Conservation (phyloP, 345 rosid species). For the Citrus unshiu region DNA sequence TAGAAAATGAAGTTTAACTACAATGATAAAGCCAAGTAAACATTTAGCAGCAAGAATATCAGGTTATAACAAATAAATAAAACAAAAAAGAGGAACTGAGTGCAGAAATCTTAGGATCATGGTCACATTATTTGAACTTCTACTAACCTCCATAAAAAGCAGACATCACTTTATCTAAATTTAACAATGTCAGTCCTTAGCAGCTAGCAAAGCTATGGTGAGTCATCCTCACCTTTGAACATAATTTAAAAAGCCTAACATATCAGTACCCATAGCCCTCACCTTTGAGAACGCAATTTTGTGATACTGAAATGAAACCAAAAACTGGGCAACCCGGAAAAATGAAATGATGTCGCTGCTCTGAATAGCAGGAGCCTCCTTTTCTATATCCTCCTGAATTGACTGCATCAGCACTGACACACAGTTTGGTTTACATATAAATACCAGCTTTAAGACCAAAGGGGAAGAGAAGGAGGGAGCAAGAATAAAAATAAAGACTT, state of each 20-base stretch:
- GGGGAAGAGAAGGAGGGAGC: not conserved
- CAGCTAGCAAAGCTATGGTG: not conserved
- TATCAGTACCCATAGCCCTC: slow-evolving; percentile 26
- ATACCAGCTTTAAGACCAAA: slow-evolving; percentile 11
- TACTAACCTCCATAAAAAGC: not conserved
- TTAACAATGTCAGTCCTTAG: not conserved
- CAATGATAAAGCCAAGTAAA: not conserved
- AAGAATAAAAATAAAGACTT: slow-evolving; percentile 8
- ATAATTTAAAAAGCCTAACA: not conserved
- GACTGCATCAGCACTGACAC: slow-evolving; percentile 78
- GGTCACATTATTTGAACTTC: not conserved
- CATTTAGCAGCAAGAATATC: not conserved
- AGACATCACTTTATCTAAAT: not conserved
- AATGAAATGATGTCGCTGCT: slow-evolving; percentile 62
- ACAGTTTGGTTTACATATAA: slow-evolving; percentile 17
- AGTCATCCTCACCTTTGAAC: not conserved
- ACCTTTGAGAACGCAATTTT: slow-evolving; percentile 59
- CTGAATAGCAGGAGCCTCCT: slow-evolving; percentile 81
- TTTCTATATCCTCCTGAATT: slow-evolving; percentile 73
- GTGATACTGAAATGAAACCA: slow-evolving; percentile 74
- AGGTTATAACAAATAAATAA: not conserved
- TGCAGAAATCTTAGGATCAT: not conserved
- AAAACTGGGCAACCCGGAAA: slow-evolving; percentile 81
- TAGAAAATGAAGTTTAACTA: not conserved
- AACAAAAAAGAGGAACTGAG: not conserved